These are phyloP conservation scores for Mrakiaceae sp. DNA, from an alignment of 1,284 basidiomycete genomes.

Conservation along the genomic window DNA sequence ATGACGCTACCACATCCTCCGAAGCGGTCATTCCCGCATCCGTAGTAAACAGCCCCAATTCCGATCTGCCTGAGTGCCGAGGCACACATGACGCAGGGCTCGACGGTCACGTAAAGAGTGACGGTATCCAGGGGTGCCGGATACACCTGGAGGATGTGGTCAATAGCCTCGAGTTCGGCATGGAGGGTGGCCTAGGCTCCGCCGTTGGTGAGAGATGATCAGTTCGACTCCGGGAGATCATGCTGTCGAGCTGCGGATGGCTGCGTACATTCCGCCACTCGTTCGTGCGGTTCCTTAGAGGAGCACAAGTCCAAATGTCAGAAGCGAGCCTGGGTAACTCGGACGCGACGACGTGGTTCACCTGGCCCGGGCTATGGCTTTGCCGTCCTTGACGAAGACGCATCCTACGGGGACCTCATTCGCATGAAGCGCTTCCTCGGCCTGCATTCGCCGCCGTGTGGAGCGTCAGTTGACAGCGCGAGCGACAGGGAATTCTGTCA, in stretches of 20 bases:
- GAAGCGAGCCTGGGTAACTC: no score
- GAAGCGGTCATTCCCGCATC: constrained; percentile 92
- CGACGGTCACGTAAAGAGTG: constrained; percentile 93
- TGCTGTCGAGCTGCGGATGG: background rate
- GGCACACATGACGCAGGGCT: constrained; percentile 99
- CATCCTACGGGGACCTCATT: constrained; percentile 95
- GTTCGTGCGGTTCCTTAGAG: constrained; percentile 72
- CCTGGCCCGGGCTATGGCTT: constrained; percentile 63
- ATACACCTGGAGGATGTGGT: constrained; percentile 61
- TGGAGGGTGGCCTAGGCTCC: constrained; percentile 78
- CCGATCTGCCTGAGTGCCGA: constrained; percentile 88
- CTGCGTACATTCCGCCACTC: constrained; percentile 71
- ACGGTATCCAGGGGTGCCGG: constrained; percentile 58
- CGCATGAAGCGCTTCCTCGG: constrained; percentile 64
- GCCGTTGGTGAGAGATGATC: background rate
- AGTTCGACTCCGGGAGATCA: constrained; percentile 4
- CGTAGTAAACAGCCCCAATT: constrained; percentile 82
- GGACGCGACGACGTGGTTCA: no score
- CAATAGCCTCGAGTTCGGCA: constrained; percentile 95
- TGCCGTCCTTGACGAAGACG: constrained; percentile 72
- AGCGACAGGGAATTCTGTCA: no score
- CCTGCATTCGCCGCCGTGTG: constrained; percentile 25
- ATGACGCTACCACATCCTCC: constrained; percentile 95
- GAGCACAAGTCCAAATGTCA: no score
- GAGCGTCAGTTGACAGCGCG: no score